These are phyloP conservation scores for Stenogyne calaminthoides DNA, from an alignment of 305 asterid genomes.

Conservation along the genomic window DNA sequence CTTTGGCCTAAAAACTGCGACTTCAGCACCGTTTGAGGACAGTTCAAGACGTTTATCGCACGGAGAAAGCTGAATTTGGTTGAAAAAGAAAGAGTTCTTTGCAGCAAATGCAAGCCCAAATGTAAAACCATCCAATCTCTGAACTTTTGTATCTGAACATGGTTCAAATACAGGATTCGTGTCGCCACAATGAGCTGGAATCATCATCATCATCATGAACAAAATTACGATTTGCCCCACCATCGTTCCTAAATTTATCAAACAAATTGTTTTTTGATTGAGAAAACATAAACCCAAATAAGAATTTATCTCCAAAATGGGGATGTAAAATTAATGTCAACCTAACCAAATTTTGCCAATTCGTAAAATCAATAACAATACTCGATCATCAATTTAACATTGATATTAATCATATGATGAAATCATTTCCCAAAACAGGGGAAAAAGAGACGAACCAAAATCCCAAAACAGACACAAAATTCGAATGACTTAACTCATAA, in stretches of 20 bases:
- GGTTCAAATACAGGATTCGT: slow-evolving; percentile 70
- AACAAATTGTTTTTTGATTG: background rate
- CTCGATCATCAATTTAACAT: background rate
- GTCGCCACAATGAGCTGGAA: slow-evolving; percentile 49
- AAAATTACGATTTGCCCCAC: slow-evolving; percentile 23
- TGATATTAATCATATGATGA: background rate
- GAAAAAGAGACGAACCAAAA: background rate
- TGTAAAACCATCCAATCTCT: slow-evolving; percentile 74
- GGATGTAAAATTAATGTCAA: background rate
- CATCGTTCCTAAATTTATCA: slow-evolving; percentile 36
- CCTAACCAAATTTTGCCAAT: background rate
- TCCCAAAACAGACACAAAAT: background rate
- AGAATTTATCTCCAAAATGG: background rate
- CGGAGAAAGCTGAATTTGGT: slow-evolving; percentile 86
- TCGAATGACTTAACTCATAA: background rate
- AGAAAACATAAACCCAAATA: background rate
- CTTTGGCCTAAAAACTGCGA: slow-evolving; percentile 84
- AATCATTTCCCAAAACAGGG: background rate
- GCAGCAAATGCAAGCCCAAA: slow-evolving; percentile 86
- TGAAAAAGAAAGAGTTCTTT: slow-evolving; percentile 68
- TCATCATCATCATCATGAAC: slow-evolving; percentile 26
- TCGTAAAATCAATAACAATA: background rate
- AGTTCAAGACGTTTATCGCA: slow-evolving; percentile 81
- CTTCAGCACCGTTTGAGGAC: slow-evolving; percentile 40
- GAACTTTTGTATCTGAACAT: slow-evolving; percentile 71